phyloP scores from a whole-genome alignment of 1,284 basidiomycete genomes.

The Sphagnurus paluster region DNA sequence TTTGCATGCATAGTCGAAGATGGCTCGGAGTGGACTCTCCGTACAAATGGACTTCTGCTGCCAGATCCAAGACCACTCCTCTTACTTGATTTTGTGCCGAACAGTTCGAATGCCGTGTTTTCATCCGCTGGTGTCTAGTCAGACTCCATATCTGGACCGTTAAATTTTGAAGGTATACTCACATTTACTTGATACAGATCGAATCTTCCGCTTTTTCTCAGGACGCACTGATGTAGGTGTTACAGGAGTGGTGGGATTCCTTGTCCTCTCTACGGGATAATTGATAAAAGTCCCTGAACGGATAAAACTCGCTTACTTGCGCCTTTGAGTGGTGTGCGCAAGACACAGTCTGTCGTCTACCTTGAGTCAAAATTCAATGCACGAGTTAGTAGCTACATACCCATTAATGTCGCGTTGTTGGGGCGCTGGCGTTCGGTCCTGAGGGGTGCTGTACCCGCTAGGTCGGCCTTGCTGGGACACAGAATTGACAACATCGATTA shows the following conservation, averaged over 20 bases:
- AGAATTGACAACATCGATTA: too few relatives aligned
- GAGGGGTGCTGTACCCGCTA: background rate
- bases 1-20: background rate
- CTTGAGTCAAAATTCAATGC: background rate
- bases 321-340: constrained; percentile 19
- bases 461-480: background rate
- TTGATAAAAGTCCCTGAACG: background rate
- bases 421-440: constrained; percentile 9
- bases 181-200: constrained; percentile 8
- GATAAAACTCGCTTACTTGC: constrained; percentile 1
- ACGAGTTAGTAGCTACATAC: constrained; percentile 11
- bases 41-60: background rate
- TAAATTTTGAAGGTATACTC: background rate
- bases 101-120: background rate
- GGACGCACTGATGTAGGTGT: background rate
- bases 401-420: constrained; percentile 20
- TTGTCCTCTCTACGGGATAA: constrained; percentile 2
- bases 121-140: constrained; percentile 1
- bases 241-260: constrained; percentile 2
- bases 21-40: constrained; percentile 5
- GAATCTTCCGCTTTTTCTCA: constrained; percentile 10
- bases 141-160: background rate
- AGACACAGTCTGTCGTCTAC: constrained; percentile 15
- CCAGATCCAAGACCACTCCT: background rate
- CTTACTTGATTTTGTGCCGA: background rate